A percentile compares a stretch with the other conserved stretches of the same genome.
Conservation (phyloP, 169 alveolate genomes). For the Miamiensis avidus region DNA sequence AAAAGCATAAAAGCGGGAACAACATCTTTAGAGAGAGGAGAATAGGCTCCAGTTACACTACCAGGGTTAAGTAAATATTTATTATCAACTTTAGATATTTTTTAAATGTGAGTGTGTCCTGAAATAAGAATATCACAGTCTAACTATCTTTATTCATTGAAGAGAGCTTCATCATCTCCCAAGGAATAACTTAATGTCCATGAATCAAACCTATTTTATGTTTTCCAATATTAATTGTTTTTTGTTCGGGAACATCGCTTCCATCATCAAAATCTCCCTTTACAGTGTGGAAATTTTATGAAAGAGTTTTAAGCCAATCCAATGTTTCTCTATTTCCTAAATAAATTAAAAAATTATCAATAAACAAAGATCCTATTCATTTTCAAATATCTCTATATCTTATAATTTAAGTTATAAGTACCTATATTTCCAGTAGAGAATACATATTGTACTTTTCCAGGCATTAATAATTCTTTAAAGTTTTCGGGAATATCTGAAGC, state of each 20-base stretch:
- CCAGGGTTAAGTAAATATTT: constrained; percentile 94
- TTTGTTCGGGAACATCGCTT: constrained; percentile 83
- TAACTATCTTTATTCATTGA: constrained; percentile 83
- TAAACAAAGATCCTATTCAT: not conserved
- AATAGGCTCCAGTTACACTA: constrained; percentile 92
- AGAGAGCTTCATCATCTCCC: constrained; percentile 92
- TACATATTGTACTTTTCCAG: constrained; percentile 80
- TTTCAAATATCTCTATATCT: not conserved
- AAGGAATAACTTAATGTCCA: constrained; percentile 95
- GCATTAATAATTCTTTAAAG: constrained; percentile 90
- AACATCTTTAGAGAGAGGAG: constrained; percentile 66
- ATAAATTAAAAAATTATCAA: not conserved
- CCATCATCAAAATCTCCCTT: constrained; percentile 92
- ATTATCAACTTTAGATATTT: constrained; percentile 82
- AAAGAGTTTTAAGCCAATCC: constrained; percentile 89
- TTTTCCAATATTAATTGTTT: constrained; percentile 90
- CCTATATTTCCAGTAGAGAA: constrained; percentile 67
- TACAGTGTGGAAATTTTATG: constrained; percentile 88
- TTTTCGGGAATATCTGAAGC: constrained; percentile 89
- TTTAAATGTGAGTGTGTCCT: constrained; percentile 91
- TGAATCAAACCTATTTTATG: constrained; percentile 92
- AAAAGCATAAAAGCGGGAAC: constrained; percentile 70
- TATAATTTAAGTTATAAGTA: not conserved
- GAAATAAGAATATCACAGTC: constrained; percentile 91
- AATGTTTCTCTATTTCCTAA: constrained; percentile 81